phyloP scores from a whole-genome alignment of 208 protist genomes.

The Leishmania gerbilli region DNA sequence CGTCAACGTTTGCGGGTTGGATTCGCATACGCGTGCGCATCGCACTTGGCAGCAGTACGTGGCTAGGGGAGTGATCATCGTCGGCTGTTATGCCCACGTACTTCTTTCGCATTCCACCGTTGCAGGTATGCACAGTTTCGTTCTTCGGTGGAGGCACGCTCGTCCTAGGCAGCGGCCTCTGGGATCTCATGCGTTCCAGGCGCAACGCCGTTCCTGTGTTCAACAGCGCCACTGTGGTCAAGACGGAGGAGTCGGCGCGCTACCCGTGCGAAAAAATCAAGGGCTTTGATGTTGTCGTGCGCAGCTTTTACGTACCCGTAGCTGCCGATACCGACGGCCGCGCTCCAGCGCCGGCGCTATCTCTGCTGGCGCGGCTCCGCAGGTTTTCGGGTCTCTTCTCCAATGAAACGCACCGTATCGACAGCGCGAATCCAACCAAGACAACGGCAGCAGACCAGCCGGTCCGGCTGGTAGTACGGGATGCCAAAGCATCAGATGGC shows the following conservation, averaged over 20 bases:
- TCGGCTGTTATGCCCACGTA: conserved; percentile 24
- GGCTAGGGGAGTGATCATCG: not conserved
- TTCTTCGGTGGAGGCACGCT: conserved; percentile 20
- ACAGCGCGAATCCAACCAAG: not conserved
- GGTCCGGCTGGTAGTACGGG: conserved; percentile 22
- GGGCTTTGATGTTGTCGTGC: conserved; percentile 80
- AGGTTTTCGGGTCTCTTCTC: conserved; percentile 32
- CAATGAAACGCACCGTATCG: conserved; percentile 29
- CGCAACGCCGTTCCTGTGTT: conserved; percentile 52
- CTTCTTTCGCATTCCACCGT: conserved; percentile 26
- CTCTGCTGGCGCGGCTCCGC: not conserved
- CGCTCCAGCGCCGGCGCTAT: not conserved
- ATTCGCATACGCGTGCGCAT: not conserved
- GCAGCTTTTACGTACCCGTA: conserved; percentile 66
- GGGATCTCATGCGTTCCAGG: conserved; percentile 18
- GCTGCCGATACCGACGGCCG: not conserved
- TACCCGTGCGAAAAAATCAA: conserved; percentile 63
- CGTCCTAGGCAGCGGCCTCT: conserved; percentile 20
- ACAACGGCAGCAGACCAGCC: not conserved
- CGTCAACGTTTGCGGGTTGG: not conserved
- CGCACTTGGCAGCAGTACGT: not conserved
- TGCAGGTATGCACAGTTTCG: conserved; percentile 6
- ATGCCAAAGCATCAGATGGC: conserved; percentile 3
- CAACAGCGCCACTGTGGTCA: conserved; percentile 35
- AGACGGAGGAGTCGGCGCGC: conserved; percentile 60